Evolutionary conservation across 495 filamentous ascomycete genomes (phyloP).

Genomic region (Thermochaetoides thermophila): DNA sequence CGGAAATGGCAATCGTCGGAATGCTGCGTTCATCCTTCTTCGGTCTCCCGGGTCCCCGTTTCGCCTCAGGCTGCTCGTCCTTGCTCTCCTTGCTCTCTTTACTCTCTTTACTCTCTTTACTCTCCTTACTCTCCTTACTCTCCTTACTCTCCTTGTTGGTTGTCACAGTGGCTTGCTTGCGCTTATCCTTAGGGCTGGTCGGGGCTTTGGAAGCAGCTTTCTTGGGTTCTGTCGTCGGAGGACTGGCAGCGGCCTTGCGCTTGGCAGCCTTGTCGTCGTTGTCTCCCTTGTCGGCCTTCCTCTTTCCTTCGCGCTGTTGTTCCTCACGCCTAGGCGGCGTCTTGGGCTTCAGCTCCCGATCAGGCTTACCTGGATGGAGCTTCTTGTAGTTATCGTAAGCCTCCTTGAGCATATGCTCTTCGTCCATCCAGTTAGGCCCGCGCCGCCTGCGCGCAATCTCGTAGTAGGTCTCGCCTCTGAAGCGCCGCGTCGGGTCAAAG

Average conservation of each 20-base stretch:
- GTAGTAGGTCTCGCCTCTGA: conserved; percentile 59
- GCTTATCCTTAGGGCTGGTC: conserved; percentile 29
- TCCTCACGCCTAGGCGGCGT: no score
- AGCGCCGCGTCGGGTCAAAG: conserved; percentile 63
- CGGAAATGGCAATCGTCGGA: conserved; percentile 30
- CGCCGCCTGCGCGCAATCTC: conserved; percentile 70
- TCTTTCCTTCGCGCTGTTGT: conserved; percentile 33
- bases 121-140: no score
- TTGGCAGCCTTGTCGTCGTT: conserved; percentile 26
- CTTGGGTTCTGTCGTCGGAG: conserved; percentile 30
- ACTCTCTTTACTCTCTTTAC: no score
- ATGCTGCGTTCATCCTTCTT: conserved; percentile 36
- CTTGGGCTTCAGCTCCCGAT: conserved; percentile 34
- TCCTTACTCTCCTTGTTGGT: no score
- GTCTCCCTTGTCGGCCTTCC: conserved; percentile 32
- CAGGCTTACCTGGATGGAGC: conserved; percentile 25
- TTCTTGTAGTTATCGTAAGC: conserved; percentile 56
- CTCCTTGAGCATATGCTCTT: conserved; percentile 64
- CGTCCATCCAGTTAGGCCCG: conserved; percentile 80
- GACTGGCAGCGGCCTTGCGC: conserved; percentile 34
- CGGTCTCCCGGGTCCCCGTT: conserved; percentile 31
- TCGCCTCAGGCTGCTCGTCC: conserved; percentile 30
- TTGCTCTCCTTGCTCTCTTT: no score
- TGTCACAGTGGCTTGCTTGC: conserved; percentile 22
- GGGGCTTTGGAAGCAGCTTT: conserved; percentile 19